A percentile compares a stretch with the other conserved stretches of the same genome.
Conservation (phyloP, 257 asterid genomes). For the Rubia yunnanensis region DNA sequence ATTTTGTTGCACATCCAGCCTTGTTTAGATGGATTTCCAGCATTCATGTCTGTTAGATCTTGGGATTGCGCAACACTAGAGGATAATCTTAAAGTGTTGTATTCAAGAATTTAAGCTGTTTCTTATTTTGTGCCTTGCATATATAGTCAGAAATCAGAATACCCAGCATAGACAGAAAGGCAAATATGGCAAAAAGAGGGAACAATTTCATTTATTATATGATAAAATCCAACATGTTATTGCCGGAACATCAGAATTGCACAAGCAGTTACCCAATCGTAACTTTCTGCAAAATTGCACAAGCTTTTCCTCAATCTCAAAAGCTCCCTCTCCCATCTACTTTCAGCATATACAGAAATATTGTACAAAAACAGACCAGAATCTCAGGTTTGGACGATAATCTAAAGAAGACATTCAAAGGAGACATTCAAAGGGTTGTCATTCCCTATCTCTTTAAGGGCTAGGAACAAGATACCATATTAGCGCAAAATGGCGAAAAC, state of each 20-base stretch:
- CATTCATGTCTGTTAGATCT: neutral
- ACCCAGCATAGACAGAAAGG: neutral
- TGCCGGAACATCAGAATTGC: neutral
- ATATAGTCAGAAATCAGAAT: no score
- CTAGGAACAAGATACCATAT: neutral
- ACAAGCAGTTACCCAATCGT: neutral
- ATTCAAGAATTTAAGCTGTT: neutral
- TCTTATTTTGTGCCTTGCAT: neutral
- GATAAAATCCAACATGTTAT: neutral
- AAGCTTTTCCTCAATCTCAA: neutral
- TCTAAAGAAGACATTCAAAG: neutral
- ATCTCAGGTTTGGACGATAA: neutral
- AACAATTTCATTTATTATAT: neutral
- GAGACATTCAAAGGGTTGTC: neutral
- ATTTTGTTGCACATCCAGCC: neutral
- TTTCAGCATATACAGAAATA: neutral
- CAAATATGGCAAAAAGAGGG: neutral
- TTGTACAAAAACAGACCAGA: neutral
- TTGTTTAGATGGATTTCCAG: neutral
- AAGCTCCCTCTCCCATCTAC: neutral
- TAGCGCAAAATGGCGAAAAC: neutral
- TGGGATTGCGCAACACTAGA: neutral
- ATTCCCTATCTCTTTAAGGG: neutral
- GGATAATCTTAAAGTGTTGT: neutral
- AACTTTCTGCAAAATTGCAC: slow-evolving; percentile 4